A percentile compares a stretch with the other conserved stretches of the same genome.
Evolutionary conservation across 139 green algal species (phyloP).

Genomic region (Coccomyxa sp.): DNA sequence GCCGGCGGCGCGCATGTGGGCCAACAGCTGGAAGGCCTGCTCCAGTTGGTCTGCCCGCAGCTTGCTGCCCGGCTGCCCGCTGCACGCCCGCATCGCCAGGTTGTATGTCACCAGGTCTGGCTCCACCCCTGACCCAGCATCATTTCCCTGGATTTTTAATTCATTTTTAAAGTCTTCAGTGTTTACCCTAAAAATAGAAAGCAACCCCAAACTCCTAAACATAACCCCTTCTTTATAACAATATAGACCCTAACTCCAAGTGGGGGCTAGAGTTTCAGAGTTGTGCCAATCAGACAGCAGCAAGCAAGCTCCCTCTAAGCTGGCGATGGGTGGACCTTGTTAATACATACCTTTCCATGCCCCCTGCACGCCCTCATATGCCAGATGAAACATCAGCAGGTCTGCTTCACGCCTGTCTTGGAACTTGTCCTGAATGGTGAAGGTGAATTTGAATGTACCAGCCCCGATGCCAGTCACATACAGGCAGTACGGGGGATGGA

Average conservation of each 20-base stretch:
- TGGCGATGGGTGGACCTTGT: too few relatives aligned
- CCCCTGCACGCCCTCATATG: too few relatives aligned
- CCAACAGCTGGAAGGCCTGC: constrained; percentile 17
- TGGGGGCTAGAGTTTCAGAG: too few relatives aligned
- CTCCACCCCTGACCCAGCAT: constrained; percentile 1
- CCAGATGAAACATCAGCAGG: too few relatives aligned
- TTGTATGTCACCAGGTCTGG: constrained; percentile 7
- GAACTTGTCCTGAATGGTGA: too few relatives aligned
- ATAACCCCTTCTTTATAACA: neutral
- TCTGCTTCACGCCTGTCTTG: too few relatives aligned
- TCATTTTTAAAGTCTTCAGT: neutral
- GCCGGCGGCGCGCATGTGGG: constrained; percentile 21
- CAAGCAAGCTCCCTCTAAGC: too few relatives aligned
- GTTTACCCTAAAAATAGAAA: neutral
- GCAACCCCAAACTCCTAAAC: neutral
- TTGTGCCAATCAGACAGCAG: too few relatives aligned
- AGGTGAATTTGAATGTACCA: neutral
- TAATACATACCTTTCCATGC: too few relatives aligned
- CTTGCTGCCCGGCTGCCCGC: neutral
- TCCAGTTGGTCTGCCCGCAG: constrained; percentile 20
- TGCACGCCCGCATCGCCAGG: constrained; percentile 1
- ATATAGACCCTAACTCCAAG: neutral
- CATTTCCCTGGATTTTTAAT: neutral
- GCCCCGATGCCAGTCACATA: neutral
- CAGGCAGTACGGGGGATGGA: neutral